Conservation (phyloP, 495 filamentous ascomycete species). For the Pyrenula aspistea region DNA sequence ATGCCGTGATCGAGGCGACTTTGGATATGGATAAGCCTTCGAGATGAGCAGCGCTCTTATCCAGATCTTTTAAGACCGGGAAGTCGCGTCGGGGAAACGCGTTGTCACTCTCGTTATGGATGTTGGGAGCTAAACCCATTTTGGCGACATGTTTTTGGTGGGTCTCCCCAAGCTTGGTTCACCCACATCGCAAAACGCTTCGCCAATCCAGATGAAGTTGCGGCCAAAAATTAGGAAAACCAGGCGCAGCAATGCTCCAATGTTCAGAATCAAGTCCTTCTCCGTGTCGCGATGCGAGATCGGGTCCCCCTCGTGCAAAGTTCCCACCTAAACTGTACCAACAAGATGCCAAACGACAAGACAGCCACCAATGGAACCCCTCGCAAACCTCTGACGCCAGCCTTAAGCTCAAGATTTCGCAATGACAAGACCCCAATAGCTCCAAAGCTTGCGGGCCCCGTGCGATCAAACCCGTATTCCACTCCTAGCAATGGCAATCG, state of each 20-base stretch:
- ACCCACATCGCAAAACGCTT: neutral
- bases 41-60: too few relatives aligned
- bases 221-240: neutral
- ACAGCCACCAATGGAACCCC: slow-evolving; percentile 17
- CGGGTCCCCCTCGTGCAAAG: neutral
- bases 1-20: too few relatives aligned
- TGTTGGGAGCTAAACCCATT: neutral
- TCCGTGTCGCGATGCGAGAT: slow-evolving; percentile 1
- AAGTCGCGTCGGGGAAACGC: neutral
- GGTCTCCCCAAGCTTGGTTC: neutral
- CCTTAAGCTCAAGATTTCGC: slow-evolving; percentile 32
- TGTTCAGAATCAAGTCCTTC: neutral
- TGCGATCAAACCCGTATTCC: slow-evolving; percentile 18
- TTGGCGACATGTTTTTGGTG: neutral
- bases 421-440: slow-evolving; percentile 32
- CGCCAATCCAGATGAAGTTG: neutral
- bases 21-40: too few relatives aligned
- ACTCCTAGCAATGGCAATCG: slow-evolving; percentile 21
- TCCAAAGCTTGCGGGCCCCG: slow-evolving; percentile 35
- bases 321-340: neutral
- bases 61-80: neutral
- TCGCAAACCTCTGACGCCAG: slow-evolving; percentile 37
- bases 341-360: neutral
- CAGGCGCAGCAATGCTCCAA: neutral
- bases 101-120: neutral